Evolutionary conservation across 2,329 filamentous ascomycete genomes (phyloP), one percentile per base, ranked within the genome.

Genomic region (Penicillium thymicola): DNA sequence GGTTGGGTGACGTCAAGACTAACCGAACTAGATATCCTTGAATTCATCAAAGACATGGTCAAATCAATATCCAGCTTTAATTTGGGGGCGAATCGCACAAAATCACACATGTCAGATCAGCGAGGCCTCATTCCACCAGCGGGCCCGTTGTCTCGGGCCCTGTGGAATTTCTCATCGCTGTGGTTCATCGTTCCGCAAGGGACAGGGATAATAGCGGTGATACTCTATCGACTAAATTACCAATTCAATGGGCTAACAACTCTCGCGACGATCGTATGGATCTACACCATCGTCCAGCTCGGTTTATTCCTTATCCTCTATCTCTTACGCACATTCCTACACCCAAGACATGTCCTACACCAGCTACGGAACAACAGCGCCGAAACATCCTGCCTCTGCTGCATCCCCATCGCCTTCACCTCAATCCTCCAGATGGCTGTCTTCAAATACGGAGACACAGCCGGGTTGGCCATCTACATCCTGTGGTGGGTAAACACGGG

Each of bases 381-480:
- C 13, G 75, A 79, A 49, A 67, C 72, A 6, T 70, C 72, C 11
- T 74, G 75, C 40, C 69, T 77, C 7, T 61, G 73, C 25, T 75
- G 72, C 62, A 70, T 76, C 51, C 62, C 66, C 27, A 75, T 78
- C 55, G 66, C 72, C 2, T 73, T 69, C 51, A 70, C 68, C 7
- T 65, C 67, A 4, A 71, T 75, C 45, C 65, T 69, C 30, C 60
- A 75, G 14, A 67, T 73, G 56, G 85, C 95, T 67, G 88, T 66
- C 2, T 66, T 74, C 5, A 45, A 65, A 34, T 67, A 70, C 51
- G 72, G 68, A 59, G 63, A 65, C 18, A 47, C 52, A 13, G 60
- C 63, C 11, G 68, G 69, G 4, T 38, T 74, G 9, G 61, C 66
- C 23, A 65, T 70, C 5, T 75, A 71, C 56, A 61, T 76, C 16